A percentile compares a stretch with the other conserved stretches of the same genome.
Evolutionary conservation across 1,284 basidiomycete species (phyloP).

Genomic region (Puccinia brachypodii): DNA sequence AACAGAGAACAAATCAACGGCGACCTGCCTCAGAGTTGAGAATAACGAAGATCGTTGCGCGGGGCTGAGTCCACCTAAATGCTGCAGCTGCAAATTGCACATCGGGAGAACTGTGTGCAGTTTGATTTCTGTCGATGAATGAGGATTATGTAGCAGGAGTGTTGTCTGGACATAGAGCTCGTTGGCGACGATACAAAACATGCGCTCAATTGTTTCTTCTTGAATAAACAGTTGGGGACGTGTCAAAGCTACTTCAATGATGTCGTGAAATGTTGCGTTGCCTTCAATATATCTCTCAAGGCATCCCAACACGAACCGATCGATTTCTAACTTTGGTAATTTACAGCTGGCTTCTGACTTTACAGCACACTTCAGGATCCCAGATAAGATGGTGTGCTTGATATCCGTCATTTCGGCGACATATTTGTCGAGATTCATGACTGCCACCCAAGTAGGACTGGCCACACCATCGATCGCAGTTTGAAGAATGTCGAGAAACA

Average conservation of each 20-base stretch:
- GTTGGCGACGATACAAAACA: background rate
- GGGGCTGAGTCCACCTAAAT: background rate
- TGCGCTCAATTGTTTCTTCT: constrained; percentile 8
- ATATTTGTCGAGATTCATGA: constrained; percentile 17
- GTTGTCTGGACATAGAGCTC: background rate
- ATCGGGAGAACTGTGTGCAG: background rate
- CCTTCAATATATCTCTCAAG: constrained; percentile 1
- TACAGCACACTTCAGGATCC: background rate
- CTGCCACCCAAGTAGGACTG: constrained; percentile 16
- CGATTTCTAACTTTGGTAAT: constrained; percentile 33
- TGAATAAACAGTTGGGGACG: constrained; percentile 40
- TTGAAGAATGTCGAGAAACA: constrained; percentile 38
- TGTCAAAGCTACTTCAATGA: constrained; percentile 28
- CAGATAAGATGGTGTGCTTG: constrained; percentile 13
- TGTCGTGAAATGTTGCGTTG: background rate
- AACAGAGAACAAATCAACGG: constrained; percentile 16
- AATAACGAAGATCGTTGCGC: background rate
- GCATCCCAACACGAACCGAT: constrained; percentile 24
- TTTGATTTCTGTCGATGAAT: background rate
- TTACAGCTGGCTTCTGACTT: constrained; percentile 23
- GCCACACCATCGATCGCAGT: background rate
- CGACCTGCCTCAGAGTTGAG: constrained; percentile 2
- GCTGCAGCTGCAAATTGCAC: constrained; percentile 5
- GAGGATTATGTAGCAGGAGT: background rate
- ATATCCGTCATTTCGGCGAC: background rate